These are phyloP conservation scores for Nemania sp. DNA, from an alignment of 2,329 filamentous ascomycete genomes.

Conservation along the genomic window DNA sequence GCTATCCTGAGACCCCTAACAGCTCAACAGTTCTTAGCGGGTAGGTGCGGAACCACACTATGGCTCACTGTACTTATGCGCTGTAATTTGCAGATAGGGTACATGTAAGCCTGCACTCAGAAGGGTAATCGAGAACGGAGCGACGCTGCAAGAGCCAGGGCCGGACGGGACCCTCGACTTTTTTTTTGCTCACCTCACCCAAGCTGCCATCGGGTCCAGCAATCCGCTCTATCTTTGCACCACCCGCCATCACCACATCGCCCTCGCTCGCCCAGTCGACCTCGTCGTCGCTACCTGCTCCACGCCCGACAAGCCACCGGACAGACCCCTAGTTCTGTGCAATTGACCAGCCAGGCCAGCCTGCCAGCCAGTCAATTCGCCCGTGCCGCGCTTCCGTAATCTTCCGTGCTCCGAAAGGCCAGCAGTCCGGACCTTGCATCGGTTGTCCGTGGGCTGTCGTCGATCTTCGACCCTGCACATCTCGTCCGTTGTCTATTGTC, in stretches of 20 bases:
- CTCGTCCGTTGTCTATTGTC: no score
- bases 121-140: no score
- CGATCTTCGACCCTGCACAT: no score
- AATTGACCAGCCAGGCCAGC: conserved; percentile 28
- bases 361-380: no score
- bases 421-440: no score
- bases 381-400: no score
- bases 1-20: conserved; percentile 15
- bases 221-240: conserved; percentile 9
- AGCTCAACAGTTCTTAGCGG: conserved; percentile 30
- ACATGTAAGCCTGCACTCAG: no score
- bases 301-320: conserved; percentile 19
- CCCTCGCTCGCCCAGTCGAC: neutral
- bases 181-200: conserved; percentile 36
- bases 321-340: conserved; percentile 23
- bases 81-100: no score
- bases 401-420: no score
- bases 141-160: neutral
- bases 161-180: conserved; percentile 19
- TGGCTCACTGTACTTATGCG: conserved; percentile 4
- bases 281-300: conserved; percentile 8
- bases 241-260: neutral
- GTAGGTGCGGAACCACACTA: conserved; percentile 15
- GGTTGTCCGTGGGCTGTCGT: no score
- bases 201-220: conserved; percentile 27